Conservation (phyloP, 1,284 basidiomycete genomes). For the Porogramme epimiltina region DNA sequence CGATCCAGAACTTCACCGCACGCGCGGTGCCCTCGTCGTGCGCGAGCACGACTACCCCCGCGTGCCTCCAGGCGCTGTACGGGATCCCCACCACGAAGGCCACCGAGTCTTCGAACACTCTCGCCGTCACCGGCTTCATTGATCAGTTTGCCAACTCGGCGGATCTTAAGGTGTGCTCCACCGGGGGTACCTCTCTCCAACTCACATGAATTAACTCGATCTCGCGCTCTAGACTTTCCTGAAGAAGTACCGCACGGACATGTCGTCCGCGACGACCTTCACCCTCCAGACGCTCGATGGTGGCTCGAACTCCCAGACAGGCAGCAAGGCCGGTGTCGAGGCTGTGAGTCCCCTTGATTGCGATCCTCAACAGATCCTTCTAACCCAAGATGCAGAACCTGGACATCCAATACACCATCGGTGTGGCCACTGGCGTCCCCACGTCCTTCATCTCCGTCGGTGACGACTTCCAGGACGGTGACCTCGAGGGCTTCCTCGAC, state of each 20-base stretch:
- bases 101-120: constrained; percentile 44
- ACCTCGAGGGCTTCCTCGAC: constrained; percentile 26
- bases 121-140: constrained; percentile 60
- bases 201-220: too few relatives aligned
- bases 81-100: constrained; percentile 46
- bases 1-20: constrained; percentile 13
- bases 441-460: constrained; percentile 48
- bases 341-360: constrained; percentile 39
- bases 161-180: constrained; percentile 42
- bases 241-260: constrained; percentile 32
- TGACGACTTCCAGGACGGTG: constrained; percentile 27
- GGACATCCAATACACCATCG: constrained; percentile 67
- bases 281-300: constrained; percentile 48
- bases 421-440: constrained; percentile 37
- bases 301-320: constrained; percentile 41
- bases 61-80: constrained; percentile 55
- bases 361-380: neutral
- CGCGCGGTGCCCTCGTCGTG: constrained; percentile 34
- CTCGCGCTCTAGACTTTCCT: constrained; percentile 25
- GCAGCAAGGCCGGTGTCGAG: constrained; percentile 39
- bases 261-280: constrained; percentile 32
- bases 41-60: constrained; percentile 47
- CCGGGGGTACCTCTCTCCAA: too few relatives aligned
- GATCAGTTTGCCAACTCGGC: constrained; percentile 50
- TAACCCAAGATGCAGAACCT: constrained; percentile 44